Conservation (phyloP, 306 rosid genomes). For the Lablab purpureus region DNA sequence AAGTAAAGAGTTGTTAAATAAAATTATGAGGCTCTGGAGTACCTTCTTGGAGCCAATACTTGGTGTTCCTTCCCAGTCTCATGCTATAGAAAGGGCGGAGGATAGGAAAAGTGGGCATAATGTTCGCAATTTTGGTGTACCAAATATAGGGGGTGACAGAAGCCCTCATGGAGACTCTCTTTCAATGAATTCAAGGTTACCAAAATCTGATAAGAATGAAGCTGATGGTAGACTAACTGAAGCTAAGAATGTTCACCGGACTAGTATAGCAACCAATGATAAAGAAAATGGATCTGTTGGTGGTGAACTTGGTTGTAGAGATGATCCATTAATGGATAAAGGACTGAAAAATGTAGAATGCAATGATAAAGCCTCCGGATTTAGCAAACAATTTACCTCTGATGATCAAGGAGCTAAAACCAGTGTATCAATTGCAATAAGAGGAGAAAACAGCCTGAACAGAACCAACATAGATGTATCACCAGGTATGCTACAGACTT, state of each 20-base stretch:
- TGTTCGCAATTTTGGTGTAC: conserved; percentile 52
- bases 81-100: conserved; percentile 61
- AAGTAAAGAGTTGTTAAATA: conserved; percentile 75
- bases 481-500: conserved; percentile 64
- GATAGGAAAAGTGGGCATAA: conserved; percentile 59
- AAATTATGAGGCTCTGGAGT: conserved; percentile 87
- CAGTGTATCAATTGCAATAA: conserved; percentile 49
- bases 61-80: conserved; percentile 74
- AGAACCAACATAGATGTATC: conserved; percentile 60
- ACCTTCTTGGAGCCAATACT: conserved; percentile 89
- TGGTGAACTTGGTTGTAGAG: conserved; percentile 55
- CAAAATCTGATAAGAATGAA: conserved; percentile 61
- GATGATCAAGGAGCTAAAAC: conserved; percentile 61
- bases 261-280: conserved; percentile 56
- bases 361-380: conserved; percentile 62
- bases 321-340: conserved; percentile 57
- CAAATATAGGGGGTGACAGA: conserved; percentile 64
- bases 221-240: conserved; percentile 61
- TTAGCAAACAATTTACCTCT: conserved; percentile 53
- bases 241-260: conserved; percentile 56
- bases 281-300: conserved; percentile 67
- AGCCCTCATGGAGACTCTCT: conserved; percentile 59
- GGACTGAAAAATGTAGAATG: conserved; percentile 60
- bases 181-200: conserved; percentile 55
- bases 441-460: conserved; percentile 63